Evolutionary conservation across 2,329 filamentous ascomycete genomes (phyloP), one percentile per base, ranked within the genome.

Genomic region (Botrytis porri): DNA sequence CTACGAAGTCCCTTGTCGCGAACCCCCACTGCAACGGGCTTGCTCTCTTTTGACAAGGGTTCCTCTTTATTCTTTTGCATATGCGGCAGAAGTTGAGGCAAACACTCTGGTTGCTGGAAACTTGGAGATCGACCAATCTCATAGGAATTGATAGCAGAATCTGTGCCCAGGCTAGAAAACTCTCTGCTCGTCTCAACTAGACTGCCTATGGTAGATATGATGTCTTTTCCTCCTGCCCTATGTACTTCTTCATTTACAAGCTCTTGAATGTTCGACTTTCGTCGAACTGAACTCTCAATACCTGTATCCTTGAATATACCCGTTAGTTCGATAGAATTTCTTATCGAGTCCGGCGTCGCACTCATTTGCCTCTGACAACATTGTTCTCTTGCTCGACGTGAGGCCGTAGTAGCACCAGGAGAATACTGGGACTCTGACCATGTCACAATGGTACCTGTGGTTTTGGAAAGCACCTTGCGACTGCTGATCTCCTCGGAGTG

Each of bases 341-440:
- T 70, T 32, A 80, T 70, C 1, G 75, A 77, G 16, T 77, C 76
- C 1, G 79, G 79, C 12, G 75, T 79, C 43, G 75, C 51, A 73
- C 78, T 80, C 9, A 35, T 18, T 22, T 41, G 41, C n/a, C 61
- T 66, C 29, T 32, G 63, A 25, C 16, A 18, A 41, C 32, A 25
- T 45, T 39, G 18, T 9, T 72, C 48, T 6, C 29, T 70, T 25
- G 51, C 63, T 59, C 29, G 62, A 32, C 43, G 35, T 25, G 69
- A 70, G 8, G 32, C n/a, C 37, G 22, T 22, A 51, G 32, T 73
- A 65, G 9, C 62, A 35, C 71, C 54, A 16, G 76, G 74, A 32
- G 75, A 76, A 35, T 73, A 32, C 72, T 79, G 76, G 5, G 75
- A 77, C 39, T 79, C 78, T 9, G 79, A 80, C 79, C 79, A 80